phyloP scores from a whole-genome alignment of 2,329 filamentous ascomycete genomes.

The Xylaria sp. region DNA sequence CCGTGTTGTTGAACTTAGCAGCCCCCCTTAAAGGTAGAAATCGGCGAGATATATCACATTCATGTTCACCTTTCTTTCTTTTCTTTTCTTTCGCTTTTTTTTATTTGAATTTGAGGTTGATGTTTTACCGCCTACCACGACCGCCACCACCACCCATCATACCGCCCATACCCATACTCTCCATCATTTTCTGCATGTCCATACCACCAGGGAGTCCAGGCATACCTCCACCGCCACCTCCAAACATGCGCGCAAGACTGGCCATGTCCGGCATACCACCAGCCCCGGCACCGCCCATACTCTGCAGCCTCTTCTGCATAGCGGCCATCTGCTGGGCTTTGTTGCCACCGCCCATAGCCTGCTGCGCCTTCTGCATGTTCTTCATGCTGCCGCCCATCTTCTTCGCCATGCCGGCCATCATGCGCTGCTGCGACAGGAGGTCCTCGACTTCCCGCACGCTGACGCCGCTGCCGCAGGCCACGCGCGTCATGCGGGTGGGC shows the following conservation, averaged over 20 bases:
- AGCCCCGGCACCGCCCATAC: conserved; percentile 82
- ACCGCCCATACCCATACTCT: conserved; percentile 73
- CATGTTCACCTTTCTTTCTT: background rate
- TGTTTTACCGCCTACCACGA: conserved; percentile 46
- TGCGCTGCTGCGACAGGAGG: conserved; percentile 94
- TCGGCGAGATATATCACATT: conserved; percentile 2
- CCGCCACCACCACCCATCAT: conserved; percentile 59
- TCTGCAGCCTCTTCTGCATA: conserved; percentile 95
- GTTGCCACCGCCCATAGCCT: conserved; percentile 89
- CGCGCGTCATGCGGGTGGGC: conserved; percentile 89
- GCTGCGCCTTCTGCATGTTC: conserved; percentile 94
- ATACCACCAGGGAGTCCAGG: conserved; percentile 75
- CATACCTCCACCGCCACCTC: conserved; percentile 68
- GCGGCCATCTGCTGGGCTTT: conserved; percentile 94
- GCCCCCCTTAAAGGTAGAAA: background rate
- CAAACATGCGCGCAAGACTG: conserved; percentile 92
- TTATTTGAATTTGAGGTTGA: background rate
- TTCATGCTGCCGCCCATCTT: conserved; percentile 98
- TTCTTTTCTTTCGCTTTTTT: background rate
- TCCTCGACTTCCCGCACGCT: conserved; percentile 94
- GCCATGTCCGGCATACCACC: conserved; percentile 83
- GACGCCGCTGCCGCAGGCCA: conserved; percentile 90
- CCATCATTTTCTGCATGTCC: conserved; percentile 85
- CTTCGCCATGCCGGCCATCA: conserved; percentile 99
- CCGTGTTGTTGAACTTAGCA: background rate